Base-by-base conservation (phyloP, 2,329 filamentous ascomycete species). In the Fusarium graminum region DNA sequence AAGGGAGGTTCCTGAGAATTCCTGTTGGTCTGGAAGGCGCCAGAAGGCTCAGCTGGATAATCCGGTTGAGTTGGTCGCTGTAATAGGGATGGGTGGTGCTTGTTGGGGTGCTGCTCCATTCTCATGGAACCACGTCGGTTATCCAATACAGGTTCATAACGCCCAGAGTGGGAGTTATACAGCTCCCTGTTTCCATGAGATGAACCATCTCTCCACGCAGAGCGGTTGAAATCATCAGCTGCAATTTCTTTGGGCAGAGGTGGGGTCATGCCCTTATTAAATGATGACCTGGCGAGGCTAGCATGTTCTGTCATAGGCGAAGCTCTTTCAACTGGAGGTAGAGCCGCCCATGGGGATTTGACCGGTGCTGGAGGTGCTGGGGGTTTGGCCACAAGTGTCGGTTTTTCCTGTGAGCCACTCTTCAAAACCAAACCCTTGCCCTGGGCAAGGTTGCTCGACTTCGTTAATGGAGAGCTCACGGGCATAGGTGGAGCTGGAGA, bases 121-220 rank as follows among this genome's bases (percentile, higher is more conserved):
- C 91, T 87, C 66, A 86, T 81, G 29, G 90, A 88, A 17, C 87
- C 88, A 67, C 92, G 88, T 36, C 93, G 89, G 64, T 68, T 67
- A 28, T 97, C 93, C 51, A 86, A 82, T 5, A 94, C 94, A 16
- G 94, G 93, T 75, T 98, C 94, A 71, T 97, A 97, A 49, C 93
- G 90, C 17, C 94, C 94, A 52, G 93, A 97, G 54, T 96, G 91
- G n/a, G 94, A 97, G 76, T 98, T 97, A 80, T 89, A 98, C 0
- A 98, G 82, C 76, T 98, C 94, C 56, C 92, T 85, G 63, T 87
- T 89, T 12, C 85, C 83, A 55, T 86, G 83, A 1, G 82, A 75
- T 34, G 84, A 83, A 7, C 89, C 86, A 63, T 97, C 93, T 72
- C 91, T 86, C 90, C 92, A 97, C 32, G 89, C 86, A 51, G 90